phyloP scores from a whole-genome alignment of 2,329 filamentous ascomycete genomes.

The Pseudogymnoascus sp. region DNA sequence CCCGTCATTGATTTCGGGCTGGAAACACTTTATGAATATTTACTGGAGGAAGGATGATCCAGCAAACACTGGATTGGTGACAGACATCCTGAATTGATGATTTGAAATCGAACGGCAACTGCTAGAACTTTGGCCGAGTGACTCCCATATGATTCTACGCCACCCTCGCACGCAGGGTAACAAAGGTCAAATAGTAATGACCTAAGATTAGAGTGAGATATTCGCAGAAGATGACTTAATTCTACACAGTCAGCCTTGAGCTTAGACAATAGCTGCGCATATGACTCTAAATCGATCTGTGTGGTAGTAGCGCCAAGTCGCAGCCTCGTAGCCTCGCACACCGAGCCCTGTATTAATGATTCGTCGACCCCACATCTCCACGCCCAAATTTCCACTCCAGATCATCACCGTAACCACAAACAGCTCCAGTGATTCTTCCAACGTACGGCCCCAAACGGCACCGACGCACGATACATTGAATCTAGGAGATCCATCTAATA shows the following conservation, averaged over 20 bases:
- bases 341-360: conserved; percentile 5
- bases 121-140: not conserved
- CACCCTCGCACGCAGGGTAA: not conserved
- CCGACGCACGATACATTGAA: not conserved
- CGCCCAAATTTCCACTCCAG: conserved; percentile 5
- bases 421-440: not conserved
- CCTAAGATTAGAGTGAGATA: not conserved
- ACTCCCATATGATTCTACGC: not conserved
- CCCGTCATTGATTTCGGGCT: not conserved
- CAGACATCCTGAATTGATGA: not conserved
- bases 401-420: not conserved
- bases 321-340: conserved; percentile 5
- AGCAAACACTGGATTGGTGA: not conserved
- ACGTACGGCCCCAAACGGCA: not conserved
- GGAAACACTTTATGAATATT: not conserved
- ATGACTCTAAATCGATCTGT: not conserved
- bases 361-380: conserved; percentile 5
- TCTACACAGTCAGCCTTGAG: not conserved
- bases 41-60: not conserved
- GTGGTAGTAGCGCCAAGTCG: not conserved
- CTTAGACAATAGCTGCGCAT: not conserved
- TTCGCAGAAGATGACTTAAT: not conserved
- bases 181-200: not conserved
- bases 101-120: not conserved
- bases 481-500: not conserved